phyloP scores from a whole-genome alignment of 306 rosid genomes.

The Elaeagnus macrophylla region DNA sequence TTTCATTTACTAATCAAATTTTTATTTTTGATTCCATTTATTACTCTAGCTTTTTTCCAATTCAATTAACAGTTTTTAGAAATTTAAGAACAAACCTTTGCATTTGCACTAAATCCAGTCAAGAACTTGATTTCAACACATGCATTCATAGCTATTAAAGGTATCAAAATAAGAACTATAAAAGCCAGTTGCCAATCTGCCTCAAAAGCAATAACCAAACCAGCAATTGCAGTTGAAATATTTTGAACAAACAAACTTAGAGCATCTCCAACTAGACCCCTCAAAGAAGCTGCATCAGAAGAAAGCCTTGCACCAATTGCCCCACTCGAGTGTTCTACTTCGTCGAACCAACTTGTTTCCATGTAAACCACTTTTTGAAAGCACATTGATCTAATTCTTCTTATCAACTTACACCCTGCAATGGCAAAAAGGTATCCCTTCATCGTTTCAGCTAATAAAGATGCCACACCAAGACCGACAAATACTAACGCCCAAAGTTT shows the following conservation, averaged over 20 bases:
- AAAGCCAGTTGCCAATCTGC: slow-evolving; percentile 69
- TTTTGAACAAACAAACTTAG: slow-evolving; percentile 55
- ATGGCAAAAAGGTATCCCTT: slow-evolving; percentile 50
- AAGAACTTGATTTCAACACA: slow-evolving; percentile 38
- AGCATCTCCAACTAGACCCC: slow-evolving; percentile 64
- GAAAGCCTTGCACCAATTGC: slow-evolving; percentile 70
- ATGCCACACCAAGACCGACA: slow-evolving; percentile 31
- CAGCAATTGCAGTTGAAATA: slow-evolving; percentile 35
- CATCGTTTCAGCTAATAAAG: slow-evolving; percentile 31
- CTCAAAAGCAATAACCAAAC: slow-evolving; percentile 47
- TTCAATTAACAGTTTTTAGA: not conserved
- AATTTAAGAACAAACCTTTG: slow-evolving; percentile 41
- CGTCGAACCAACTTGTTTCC: slow-evolving; percentile 79
- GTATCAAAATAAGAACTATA: slow-evolving; percentile 43
- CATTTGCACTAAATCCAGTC: slow-evolving; percentile 54
- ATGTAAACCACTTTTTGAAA: slow-evolving; percentile 56
- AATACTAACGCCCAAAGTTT: slow-evolving; percentile 55
- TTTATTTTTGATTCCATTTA: not conserved
- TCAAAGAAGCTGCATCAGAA: slow-evolving; percentile 47
- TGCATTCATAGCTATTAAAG: slow-evolving; percentile 45
- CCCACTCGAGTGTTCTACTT: slow-evolving; percentile 61
- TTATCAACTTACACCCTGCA: slow-evolving; percentile 55
- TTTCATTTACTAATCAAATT: no score
- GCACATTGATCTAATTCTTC: slow-evolving; percentile 47
- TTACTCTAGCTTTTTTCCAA: not conserved